A percentile compares a stretch with the other conserved stretches of the same genome.
phyloP scores from a whole-genome alignment of 176 grass and related monocot genomes.

The Phoenix roebelenii region DNA sequence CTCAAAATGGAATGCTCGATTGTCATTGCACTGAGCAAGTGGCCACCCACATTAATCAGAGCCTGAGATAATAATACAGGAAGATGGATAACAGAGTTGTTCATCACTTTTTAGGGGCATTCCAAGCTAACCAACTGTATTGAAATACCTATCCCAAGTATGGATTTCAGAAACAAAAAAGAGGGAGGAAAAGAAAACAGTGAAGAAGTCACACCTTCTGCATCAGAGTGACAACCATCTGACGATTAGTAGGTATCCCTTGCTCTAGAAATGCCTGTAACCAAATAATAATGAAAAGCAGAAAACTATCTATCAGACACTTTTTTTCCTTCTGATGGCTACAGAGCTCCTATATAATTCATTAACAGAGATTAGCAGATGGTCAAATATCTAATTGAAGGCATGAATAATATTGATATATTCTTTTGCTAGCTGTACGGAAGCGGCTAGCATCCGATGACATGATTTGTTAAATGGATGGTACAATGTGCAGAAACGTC shows the following conservation, averaged over 20 bases:
- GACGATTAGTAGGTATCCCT: constrained; percentile 74
- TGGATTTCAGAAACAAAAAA: too few relatives aligned
- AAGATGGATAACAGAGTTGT: too few relatives aligned
- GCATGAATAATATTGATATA: constrained; percentile 3
- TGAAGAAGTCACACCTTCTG: constrained; percentile 54
- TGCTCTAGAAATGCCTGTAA: constrained; percentile 84
- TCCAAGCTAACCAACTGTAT: too few relatives aligned
- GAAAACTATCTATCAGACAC: constrained; percentile 4
- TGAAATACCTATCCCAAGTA: too few relatives aligned
- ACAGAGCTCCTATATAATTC: not conserved
- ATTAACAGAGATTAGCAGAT: not conserved
- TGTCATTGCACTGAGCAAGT: constrained; percentile 83
- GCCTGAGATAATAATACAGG: constrained; percentile 34
- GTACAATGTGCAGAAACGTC: constrained; percentile 25
- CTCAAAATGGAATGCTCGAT: constrained; percentile 93
- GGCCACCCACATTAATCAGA: constrained; percentile 60
- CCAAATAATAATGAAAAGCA: constrained; percentile 16
- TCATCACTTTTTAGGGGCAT: too few relatives aligned
- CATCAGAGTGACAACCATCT: constrained; percentile 82
- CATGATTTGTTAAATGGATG: not conserved
- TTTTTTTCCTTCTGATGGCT: constrained; percentile 8
- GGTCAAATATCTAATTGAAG: constrained; percentile 17
- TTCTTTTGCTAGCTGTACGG: constrained; percentile 17
- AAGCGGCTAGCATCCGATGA: constrained; percentile 25
- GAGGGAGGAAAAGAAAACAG: not conserved